These are phyloP conservation scores for Vigna trinervia DNA, from an alignment of 306 rosid genomes.

Conservation along the genomic window DNA sequence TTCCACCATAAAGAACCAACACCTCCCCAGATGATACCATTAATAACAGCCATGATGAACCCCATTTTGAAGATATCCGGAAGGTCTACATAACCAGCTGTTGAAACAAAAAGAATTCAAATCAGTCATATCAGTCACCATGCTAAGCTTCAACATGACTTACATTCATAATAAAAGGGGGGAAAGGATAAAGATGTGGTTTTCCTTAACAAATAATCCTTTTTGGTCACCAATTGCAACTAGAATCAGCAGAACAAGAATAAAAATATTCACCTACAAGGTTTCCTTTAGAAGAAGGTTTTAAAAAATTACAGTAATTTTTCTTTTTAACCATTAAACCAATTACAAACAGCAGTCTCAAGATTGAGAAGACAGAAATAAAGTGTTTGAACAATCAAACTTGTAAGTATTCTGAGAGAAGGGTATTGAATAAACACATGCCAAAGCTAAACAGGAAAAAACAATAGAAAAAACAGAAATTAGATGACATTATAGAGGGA, in stretches of 20 bases:
- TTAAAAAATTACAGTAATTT: background rate
- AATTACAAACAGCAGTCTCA: slow-evolving; percentile 7
- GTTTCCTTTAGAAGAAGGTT: slow-evolving; percentile 1
- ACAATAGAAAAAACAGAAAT: slow-evolving; percentile 26
- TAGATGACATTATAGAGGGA: slow-evolving; percentile 1
- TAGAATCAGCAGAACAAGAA: slow-evolving; percentile 38
- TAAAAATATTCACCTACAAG: slow-evolving; percentile 9
- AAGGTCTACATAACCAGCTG: slow-evolving; percentile 95
- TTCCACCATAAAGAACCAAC: slow-evolving; percentile 95
- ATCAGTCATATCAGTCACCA: slow-evolving; percentile 45
- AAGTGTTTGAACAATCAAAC: slow-evolving; percentile 22
- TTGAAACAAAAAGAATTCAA: slow-evolving; percentile 42
- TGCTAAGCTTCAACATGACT: slow-evolving; percentile 29
- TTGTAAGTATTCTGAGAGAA: slow-evolving; percentile 12
- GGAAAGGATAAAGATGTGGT: slow-evolving; percentile 4
- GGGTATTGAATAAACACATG: slow-evolving; percentile 21
- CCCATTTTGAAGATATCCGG: slow-evolving; percentile 83
- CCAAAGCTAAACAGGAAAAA: slow-evolving; percentile 2
- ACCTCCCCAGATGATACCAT: slow-evolving; percentile 76
- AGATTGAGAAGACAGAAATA: slow-evolving; percentile 10
- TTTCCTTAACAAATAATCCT: slow-evolving; percentile 27
- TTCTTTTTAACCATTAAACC: slow-evolving; percentile 10
- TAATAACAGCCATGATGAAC: slow-evolving; percentile 73
- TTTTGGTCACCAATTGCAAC: slow-evolving; percentile 21
- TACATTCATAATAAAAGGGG: slow-evolving; percentile 12